Evolutionary conservation across 164 flowering plant species (phyloP).

Genomic region (Euptelea pleiosperma): DNA sequence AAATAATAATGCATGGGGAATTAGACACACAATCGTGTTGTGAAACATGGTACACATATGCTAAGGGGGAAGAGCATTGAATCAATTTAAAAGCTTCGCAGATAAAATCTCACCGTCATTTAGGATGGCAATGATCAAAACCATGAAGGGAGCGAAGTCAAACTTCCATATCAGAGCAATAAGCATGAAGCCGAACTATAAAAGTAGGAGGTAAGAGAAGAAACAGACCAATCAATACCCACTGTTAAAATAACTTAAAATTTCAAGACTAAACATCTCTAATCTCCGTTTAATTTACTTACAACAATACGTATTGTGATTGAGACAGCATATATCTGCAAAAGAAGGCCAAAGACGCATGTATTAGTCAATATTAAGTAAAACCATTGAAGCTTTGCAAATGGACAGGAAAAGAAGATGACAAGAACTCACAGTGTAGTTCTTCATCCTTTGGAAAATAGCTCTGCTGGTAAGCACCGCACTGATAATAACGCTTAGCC

Average conservation of each 20-base stretch:
- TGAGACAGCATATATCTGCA: slow-evolving; percentile 92
- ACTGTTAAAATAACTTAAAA: neutral
- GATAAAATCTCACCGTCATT: slow-evolving; percentile 70
- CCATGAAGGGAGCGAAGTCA: slow-evolving; percentile 97
- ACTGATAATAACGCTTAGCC: slow-evolving; percentile 92
- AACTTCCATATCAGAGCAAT: slow-evolving; percentile 93
- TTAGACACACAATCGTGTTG: neutral
- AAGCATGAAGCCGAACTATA: slow-evolving; percentile 90
- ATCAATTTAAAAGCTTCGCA: neutral
- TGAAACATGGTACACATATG: neutral
- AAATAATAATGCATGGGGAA: slow-evolving; percentile 6
- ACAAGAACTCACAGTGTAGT: slow-evolving; percentile 63
- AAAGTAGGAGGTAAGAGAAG: neutral
- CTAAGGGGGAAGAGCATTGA: neutral
- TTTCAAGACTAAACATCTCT: neutral
- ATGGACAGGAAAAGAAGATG: neutral
- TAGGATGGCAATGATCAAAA: slow-evolving; percentile 91
- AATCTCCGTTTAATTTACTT: slow-evolving; percentile 27
- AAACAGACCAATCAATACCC: slow-evolving; percentile 1
- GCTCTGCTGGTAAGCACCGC: slow-evolving; percentile 97
- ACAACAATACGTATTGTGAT: slow-evolving; percentile 97
- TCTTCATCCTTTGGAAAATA: slow-evolving; percentile 98
- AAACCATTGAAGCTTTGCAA: too few species aligned
- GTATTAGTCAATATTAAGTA: neutral
- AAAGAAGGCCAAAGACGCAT: slow-evolving; percentile 1